phyloP scores from a whole-genome alignment of 768 basidiomycete genomes.

The Crucibulum laeve region DNA sequence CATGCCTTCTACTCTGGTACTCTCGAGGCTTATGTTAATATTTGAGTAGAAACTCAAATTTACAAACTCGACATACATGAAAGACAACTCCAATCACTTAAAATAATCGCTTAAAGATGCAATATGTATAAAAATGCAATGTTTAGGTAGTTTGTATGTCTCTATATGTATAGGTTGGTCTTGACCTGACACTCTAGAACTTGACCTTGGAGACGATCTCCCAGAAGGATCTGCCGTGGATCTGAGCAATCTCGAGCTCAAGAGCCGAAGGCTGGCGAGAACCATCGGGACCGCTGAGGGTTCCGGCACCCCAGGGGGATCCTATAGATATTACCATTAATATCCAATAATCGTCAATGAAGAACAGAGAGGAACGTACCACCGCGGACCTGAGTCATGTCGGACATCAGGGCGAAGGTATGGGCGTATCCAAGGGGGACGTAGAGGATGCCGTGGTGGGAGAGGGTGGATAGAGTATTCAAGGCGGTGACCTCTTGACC shows the following conservation, averaged over 20 bases:
- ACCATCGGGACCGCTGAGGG: constrained; percentile 50
- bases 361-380: constrained; percentile 36
- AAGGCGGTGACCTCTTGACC: constrained; percentile 67
- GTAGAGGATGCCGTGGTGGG: constrained; percentile 69
- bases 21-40: too few species aligned
- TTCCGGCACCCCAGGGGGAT: constrained; percentile 81
- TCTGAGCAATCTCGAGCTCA: constrained; percentile 51
- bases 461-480: constrained; percentile 48
- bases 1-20: too few species aligned
- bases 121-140: too few species aligned
- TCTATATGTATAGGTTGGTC: background rate
- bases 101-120: too few species aligned
- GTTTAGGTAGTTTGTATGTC: too few species aligned
- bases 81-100: too few species aligned
- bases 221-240: constrained; percentile 58
- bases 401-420: constrained; percentile 34
- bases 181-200: constrained; percentile 16
- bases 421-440: constrained; percentile 68
- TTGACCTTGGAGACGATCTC: constrained; percentile 40
- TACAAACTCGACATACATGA: too few species aligned
- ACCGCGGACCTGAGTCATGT: constrained; percentile 47
- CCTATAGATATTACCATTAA: constrained; percentile 31
- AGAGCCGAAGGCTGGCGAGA: constrained; percentile 55
- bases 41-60: too few species aligned
- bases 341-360: background rate